phyloP scores from a whole-genome alignment of 768 basidiomycete genomes.

The Pleurotus ostreatus region DNA sequence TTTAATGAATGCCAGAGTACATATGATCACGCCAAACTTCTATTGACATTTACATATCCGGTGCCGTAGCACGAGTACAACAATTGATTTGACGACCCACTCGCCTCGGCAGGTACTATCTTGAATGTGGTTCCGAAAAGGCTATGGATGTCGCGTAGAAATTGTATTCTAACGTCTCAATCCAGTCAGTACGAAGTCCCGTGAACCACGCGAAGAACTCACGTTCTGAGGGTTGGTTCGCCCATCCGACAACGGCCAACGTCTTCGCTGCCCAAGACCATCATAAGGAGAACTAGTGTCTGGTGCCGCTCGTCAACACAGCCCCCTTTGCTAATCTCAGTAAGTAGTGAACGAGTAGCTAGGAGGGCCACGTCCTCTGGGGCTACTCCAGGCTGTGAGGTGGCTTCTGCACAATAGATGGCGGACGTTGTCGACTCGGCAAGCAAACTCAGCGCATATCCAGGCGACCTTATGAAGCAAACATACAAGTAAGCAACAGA shows the following conservation, averaged over 20 bases:
- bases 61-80: conserved; percentile 89
- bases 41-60: conserved; percentile 87
- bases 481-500: not conserved
- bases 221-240: conserved; percentile 80
- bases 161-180: conserved; percentile 68
- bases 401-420: conserved; percentile 82
- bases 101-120: conserved; percentile 59
- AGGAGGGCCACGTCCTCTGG: conserved; percentile 91
- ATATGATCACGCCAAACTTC: conserved; percentile 54
- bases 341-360: conserved; percentile 74
- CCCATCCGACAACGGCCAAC: conserved; percentile 88
- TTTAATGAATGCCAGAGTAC: not conserved
- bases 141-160: conserved; percentile 74
- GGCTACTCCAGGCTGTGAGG: conserved; percentile 75
- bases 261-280: conserved; percentile 97
- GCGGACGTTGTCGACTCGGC: conserved; percentile 91
- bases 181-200: not conserved
- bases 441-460: conserved; percentile 87
- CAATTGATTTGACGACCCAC: conserved; percentile 53
- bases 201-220: conserved; percentile 20
- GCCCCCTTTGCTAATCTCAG: conserved; percentile 78
- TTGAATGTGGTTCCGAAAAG: conserved; percentile 96
- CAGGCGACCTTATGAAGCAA: conserved; percentile 72
- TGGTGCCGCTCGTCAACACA: conserved; percentile 93
- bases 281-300: conserved; percentile 76